A percentile compares a stretch with the other conserved stretches of the same genome.
Evolutionary conservation across 1,284 basidiomycete species (phyloP).

Genomic region (Trichosporon ovoides): DNA sequence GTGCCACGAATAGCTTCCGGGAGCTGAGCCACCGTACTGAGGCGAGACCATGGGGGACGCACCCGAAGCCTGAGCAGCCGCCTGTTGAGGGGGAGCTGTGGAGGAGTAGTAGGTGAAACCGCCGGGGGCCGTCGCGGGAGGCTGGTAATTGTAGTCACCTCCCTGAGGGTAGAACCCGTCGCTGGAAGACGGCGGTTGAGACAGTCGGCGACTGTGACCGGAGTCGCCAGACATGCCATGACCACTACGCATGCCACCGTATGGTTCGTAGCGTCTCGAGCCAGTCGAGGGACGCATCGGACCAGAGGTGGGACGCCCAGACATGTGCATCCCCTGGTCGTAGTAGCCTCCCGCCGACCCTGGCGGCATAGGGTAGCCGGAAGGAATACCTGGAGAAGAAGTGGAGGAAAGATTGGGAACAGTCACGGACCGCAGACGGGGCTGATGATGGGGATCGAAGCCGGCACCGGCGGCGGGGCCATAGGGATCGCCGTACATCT

Average conservation of each 20-base stretch:
- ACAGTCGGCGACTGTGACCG: constrained; percentile 16
- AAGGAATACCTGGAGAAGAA: constrained; percentile 2
- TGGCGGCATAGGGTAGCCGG: constrained; percentile 11
- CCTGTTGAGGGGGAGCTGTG: background rate
- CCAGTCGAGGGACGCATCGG: constrained; percentile 10
- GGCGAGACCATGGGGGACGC: constrained; percentile 20
- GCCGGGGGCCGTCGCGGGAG: constrained; percentile 19
- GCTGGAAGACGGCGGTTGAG: constrained; percentile 14
- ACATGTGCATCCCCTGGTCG: constrained; percentile 10
- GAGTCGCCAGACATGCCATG: constrained; percentile 8
- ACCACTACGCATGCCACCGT: constrained; percentile 4
- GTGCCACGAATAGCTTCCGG: constrained; percentile 19
- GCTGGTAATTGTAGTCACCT: constrained; percentile 22
- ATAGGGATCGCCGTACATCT: constrained; percentile 17
- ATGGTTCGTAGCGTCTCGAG: constrained; percentile 20
- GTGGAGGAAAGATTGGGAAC: constrained; percentile 6
- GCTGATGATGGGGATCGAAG: constrained; percentile 16
- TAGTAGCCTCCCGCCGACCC: constrained; percentile 14
- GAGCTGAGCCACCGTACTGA: background rate
- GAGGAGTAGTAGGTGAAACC: constrained; percentile 16
- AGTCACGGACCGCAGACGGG: constrained; percentile 15
- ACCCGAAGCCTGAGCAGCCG: constrained; percentile 10
- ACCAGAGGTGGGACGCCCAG: constrained; percentile 4
- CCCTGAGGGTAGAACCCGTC: constrained; percentile 14
- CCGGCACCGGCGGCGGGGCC: background rate